Evolutionary conservation across 352 stramenopile genomes (phyloP).

Genomic region (Phytophthora gonapodyides): DNA sequence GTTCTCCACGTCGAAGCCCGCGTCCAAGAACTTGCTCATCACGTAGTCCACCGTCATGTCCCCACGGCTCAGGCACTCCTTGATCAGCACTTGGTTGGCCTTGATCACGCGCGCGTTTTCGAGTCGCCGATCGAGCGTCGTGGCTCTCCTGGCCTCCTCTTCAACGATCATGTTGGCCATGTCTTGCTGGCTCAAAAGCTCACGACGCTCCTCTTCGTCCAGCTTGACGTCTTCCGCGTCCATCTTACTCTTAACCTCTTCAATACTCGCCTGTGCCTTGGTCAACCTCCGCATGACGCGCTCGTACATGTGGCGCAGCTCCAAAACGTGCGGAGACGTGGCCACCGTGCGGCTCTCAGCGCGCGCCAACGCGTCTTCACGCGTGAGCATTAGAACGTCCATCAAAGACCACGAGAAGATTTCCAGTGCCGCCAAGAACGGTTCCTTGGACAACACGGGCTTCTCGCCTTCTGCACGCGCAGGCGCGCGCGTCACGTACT

Average conservation of each 20-base stretch:
- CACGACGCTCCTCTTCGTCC: constrained; percentile 29
- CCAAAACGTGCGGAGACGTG: constrained; percentile 46
- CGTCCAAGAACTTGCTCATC: constrained; percentile 47
- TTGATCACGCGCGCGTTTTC: constrained; percentile 46
- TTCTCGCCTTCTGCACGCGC: constrained; percentile 27
- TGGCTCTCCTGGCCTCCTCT: constrained; percentile 36
- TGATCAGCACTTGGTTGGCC: constrained; percentile 54
- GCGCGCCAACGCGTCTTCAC: constrained; percentile 43
- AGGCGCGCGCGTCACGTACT: constrained; percentile 52
- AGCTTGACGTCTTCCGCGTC: constrained; percentile 20
- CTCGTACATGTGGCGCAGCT: constrained; percentile 52
- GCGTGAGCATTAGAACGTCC: constrained; percentile 55
- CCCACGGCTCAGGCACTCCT: constrained; percentile 48
- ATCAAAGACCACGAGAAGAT: constrained; percentile 62
- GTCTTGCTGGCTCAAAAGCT: constrained; percentile 27
- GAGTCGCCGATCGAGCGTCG: constrained; percentile 49
- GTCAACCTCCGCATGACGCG: constrained; percentile 37
- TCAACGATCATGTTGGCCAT: constrained; percentile 27
- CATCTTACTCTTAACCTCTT: constrained; percentile 18
- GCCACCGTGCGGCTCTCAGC: constrained; percentile 45
- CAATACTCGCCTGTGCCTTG: constrained; percentile 26
- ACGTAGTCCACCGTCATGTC: constrained; percentile 53
- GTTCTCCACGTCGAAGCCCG: constrained; percentile 33
- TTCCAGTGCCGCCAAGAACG: constrained; percentile 54
- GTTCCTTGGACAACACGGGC: constrained; percentile 29